Evolutionary conservation across 2,329 filamentous ascomycete genomes (phyloP).

Genomic region (Tolypocladium paradoxum): DNA sequence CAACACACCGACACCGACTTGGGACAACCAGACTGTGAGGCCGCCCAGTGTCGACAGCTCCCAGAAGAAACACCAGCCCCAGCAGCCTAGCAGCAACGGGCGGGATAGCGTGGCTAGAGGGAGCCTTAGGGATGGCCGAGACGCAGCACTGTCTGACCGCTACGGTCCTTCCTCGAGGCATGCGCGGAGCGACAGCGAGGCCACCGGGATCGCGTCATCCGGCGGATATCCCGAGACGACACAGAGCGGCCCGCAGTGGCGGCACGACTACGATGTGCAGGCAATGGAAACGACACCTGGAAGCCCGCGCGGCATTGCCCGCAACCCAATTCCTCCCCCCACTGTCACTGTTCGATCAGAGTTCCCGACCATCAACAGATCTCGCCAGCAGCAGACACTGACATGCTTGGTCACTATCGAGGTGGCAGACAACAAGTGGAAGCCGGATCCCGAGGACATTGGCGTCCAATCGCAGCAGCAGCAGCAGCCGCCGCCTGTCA

Average conservation of each 20-base stretch:
- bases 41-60: slow-evolving; percentile 38
- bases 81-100: slow-evolving; percentile 15
- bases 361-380: slow-evolving; percentile 87
- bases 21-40: slow-evolving; percentile 52
- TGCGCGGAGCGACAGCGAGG: slow-evolving; percentile 67
- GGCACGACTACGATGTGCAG: slow-evolving; percentile 91
- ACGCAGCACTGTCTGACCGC: slow-evolving; percentile 32
- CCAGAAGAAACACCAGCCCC: slow-evolving; percentile 23
- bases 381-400: slow-evolving; percentile 85
- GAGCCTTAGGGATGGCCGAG: slow-evolving; percentile 38
- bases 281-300: slow-evolving; percentile 83
- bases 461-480: slow-evolving; percentile 37
- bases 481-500: slow-evolving; percentile 28
- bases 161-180: slow-evolving; percentile 41
- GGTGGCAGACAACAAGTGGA: slow-evolving; percentile 87
- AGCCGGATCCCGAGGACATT: slow-evolving; percentile 71
- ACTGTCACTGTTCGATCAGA: slow-evolving; percentile 93
- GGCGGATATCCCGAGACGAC: slow-evolving; percentile 70
- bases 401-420: slow-evolving; percentile 93
- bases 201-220: slow-evolving; percentile 63
- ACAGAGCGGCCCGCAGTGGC: slow-evolving; percentile 57
- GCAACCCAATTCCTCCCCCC: slow-evolving; percentile 83
- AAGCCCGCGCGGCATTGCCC: slow-evolving; percentile 59
- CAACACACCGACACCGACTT: slow-evolving; percentile 49
- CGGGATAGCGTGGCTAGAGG: slow-evolving; percentile 25